These are phyloP conservation scores for Myxozyma monticola DNA, from an alignment of 805 yeast species.

Conservation along the genomic window DNA sequence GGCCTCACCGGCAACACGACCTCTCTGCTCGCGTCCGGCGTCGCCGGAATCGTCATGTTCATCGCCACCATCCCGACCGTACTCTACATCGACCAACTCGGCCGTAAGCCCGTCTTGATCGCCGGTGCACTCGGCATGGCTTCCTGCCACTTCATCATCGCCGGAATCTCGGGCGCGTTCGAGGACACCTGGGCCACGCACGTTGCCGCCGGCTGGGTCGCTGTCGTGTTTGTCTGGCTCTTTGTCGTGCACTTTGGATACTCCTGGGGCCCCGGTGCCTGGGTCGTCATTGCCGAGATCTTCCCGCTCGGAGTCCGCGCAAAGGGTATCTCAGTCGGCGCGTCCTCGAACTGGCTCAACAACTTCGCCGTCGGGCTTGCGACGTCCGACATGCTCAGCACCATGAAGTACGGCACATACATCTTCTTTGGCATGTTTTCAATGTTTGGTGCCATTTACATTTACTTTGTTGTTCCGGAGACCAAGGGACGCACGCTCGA, in stretches of 20 bases:
- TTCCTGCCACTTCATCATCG: slow-evolving; percentile 42
- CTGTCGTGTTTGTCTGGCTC: slow-evolving; percentile 28
- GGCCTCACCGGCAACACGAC: slow-evolving; percentile 51
- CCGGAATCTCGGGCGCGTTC: slow-evolving; percentile 42
- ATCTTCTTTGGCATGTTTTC: slow-evolving; percentile 37
- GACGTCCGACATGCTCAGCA: slow-evolving; percentile 51
- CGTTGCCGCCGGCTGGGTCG: slow-evolving; percentile 26
- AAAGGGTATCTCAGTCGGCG: slow-evolving; percentile 59
- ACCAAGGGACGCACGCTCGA: slow-evolving; percentile 22
- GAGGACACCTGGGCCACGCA: slow-evolving; percentile 41
- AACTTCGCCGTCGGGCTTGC: slow-evolving; percentile 47
- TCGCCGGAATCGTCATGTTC: slow-evolving; percentile 49
- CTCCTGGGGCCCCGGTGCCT: slow-evolving; percentile 34
- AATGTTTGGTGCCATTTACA: slow-evolving; percentile 30
- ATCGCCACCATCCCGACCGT: slow-evolving; percentile 57
- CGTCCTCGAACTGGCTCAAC: slow-evolving; percentile 61
- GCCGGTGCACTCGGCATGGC: slow-evolving; percentile 59
- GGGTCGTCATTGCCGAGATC: slow-evolving; percentile 68
- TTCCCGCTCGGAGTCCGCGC: slow-evolving; percentile 67
- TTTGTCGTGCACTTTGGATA: slow-evolving; percentile 30
- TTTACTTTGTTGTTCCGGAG: slow-evolving; percentile 17
- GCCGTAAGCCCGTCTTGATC: slow-evolving; percentile 64
- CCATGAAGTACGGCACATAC: slow-evolving; percentile 35
- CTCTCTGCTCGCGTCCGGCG: slow-evolving; percentile 45
- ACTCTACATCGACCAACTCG: slow-evolving; percentile 54